Conservation (phyloP, 2,329 filamentous ascomycete species). For the Aspergillus fijiensis region DNA sequence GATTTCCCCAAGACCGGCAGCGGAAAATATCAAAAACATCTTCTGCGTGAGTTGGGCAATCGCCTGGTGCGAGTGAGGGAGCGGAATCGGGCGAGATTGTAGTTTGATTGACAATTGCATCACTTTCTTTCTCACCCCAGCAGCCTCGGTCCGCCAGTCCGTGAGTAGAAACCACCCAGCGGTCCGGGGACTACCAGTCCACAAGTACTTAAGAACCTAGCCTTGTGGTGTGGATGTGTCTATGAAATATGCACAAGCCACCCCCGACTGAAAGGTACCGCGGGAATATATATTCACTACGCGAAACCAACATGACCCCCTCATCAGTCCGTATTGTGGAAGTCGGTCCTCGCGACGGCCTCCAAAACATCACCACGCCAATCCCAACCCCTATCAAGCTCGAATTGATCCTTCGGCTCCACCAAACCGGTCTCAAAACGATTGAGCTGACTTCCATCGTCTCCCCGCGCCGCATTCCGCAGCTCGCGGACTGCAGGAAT, state of each 20-base stretch:
- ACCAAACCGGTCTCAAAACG: constrained; percentile 65
- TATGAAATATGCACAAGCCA: no score
- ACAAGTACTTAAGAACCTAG: no score
- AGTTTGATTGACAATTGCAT: no score
- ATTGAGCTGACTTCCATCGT: constrained; percentile 85
- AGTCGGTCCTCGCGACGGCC: constrained; percentile 80
- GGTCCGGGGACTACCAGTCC: no score
- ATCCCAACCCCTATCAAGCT: constrained; percentile 74
- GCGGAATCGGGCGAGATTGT: no score
- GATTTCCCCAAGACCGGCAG: constrained; percentile 63
- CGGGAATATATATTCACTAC: background rate
- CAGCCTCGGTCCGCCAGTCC: no score
- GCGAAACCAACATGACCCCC: background rate
- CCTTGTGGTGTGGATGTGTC: no score
- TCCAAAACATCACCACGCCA: constrained; percentile 77
- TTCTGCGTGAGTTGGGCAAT: constrained; percentile 49
- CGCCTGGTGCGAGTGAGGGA: background rate
- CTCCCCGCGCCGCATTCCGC: constrained; percentile 79
- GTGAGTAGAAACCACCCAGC: no score
- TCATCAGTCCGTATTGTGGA: constrained; percentile 60
- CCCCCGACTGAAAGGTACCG: no score
- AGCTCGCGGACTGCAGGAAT: constrained; percentile 54
- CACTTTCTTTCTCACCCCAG: no score
- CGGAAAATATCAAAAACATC: constrained; percentile 64
- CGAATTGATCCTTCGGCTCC: constrained; percentile 69